A percentile compares a stretch with the other conserved stretches of the same genome.
These are phyloP conservation scores for Neurospora cerealis DNA, from an alignment of 495 filamentous ascomycete species.

Conservation along the genomic window DNA sequence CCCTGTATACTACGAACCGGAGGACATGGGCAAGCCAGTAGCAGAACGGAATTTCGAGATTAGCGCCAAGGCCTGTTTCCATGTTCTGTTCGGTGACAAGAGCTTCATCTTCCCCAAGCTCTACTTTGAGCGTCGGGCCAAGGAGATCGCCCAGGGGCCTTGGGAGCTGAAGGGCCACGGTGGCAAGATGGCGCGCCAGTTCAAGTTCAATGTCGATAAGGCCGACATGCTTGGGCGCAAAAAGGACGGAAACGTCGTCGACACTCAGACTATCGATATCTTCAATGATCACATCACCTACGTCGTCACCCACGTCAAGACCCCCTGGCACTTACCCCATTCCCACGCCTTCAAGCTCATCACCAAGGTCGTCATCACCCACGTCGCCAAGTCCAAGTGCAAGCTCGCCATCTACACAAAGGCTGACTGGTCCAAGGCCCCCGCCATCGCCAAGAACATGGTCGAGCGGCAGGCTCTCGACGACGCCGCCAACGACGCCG, in stretches of 20 bases:
- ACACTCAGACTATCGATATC: conserved; percentile 84
- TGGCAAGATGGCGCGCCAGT: conserved; percentile 61
- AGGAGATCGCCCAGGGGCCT: conserved; percentile 72
- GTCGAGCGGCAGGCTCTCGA: conserved; percentile 72
- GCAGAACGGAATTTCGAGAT: conserved; percentile 75
- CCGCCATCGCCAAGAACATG: conserved; percentile 55
- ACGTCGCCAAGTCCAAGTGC: conserved; percentile 81
- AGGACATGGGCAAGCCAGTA: conserved; percentile 58
- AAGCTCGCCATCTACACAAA: conserved; percentile 82
- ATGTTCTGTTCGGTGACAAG: conserved; percentile 92
- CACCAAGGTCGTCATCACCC: conserved; percentile 88
- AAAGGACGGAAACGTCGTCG: conserved; percentile 53
- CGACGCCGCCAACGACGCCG: conserved; percentile 72
- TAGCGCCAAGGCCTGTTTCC: conserved; percentile 86
- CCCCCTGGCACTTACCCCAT: conserved; percentile 85
- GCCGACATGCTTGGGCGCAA: conserved; percentile 52
- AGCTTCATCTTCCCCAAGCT: conserved; percentile 87
- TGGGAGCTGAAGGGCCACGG: conserved; percentile 60
- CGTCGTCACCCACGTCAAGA: conserved; percentile 78
- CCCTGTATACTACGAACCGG: conserved; percentile 72
- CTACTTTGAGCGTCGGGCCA: conserved; percentile 74
- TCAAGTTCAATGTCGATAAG: conserved; percentile 67
- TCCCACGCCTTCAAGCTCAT: conserved; percentile 70
- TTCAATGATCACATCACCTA: conserved; percentile 94
- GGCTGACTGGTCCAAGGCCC: conserved; percentile 71